Base-by-base conservation (phyloP, 768 basidiomycete genomes). In the Butyriboletus loyo region DNA sequence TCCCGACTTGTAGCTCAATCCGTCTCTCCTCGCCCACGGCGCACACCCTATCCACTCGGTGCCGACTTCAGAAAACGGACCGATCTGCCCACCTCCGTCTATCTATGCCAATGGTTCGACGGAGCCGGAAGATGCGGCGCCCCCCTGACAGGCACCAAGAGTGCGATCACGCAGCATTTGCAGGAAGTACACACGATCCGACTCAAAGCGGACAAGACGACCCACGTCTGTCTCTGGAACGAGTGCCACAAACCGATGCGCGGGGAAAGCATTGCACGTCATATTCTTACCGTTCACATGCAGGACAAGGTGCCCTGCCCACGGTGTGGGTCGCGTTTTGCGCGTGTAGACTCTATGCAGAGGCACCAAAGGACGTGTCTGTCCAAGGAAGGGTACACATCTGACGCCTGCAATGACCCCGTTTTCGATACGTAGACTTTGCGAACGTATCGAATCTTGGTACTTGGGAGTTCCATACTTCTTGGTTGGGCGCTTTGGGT, bases 201-300 rank as follows among this genome's bases (percentile, higher is more conserved):
- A 4, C 35, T 47, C 28, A 55, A 28, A 7, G 50, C 47, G 3
- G 39, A 70, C 40, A 57, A 51, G 50, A 24, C 45, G 11, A 2
- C 0, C 1, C 47, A 46, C 25, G 1, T 9, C 11, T 70, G 66
- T 42, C 32, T 9, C 2, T 67, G 66, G 68, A 45, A 39, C 2
- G 13, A 0, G 0, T 67, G 68, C 15, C 4, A 14, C n/a, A 63
- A 38, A 13, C 11, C 14, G 32, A 66, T 67, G 66, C 57, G 44
- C 0, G 55, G 41, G 46, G 66, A 70, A 19, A 70, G 66, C 46
- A 57, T 67, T 2, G 4, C 57, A 0, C 66, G 68, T 0, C 66
- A 70, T 10, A 32, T 68, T 15, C 52, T 66, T 9, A 37, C 61
- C 0, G 56, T 70, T 1, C 68, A 67, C 17, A 31, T 66, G 41